phyloP scores from a whole-genome alignment of 2,329 filamentous ascomycete species.

The Cercospora zeina region DNA sequence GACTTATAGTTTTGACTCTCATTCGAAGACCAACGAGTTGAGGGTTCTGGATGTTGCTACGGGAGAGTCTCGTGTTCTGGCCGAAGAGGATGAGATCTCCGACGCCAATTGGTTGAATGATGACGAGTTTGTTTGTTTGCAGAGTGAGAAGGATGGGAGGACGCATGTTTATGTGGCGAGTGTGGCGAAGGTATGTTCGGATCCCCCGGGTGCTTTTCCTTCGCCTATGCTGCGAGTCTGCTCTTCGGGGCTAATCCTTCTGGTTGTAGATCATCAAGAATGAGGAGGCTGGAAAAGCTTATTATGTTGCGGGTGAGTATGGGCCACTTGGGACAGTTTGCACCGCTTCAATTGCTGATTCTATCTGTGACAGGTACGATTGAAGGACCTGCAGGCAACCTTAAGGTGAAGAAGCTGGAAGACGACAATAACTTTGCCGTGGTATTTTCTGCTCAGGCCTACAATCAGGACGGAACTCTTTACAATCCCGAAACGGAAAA shows the following conservation, averaged over 20 bases:
- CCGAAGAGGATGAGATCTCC: constrained; percentile 62
- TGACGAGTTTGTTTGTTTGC: constrained; percentile 59
- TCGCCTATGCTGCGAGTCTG: not conserved
- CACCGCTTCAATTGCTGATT: not conserved
- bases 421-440: constrained; percentile 45
- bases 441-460: constrained; percentile 61
- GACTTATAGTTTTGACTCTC: constrained; percentile 76
- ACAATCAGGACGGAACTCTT: constrained; percentile 63
- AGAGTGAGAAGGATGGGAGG: constrained; percentile 45
- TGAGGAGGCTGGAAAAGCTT: constrained; percentile 31
- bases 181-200: constrained; percentile 19
- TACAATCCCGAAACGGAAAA: constrained; percentile 53
- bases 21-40: constrained; percentile 68
- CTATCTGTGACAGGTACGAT: constrained; percentile 40
- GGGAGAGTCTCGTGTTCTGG: constrained; percentile 65
- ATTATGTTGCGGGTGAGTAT: constrained; percentile 40
- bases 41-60: constrained; percentile 68
- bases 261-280: constrained; percentile 10
- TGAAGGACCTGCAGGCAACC: constrained; percentile 50
- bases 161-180: constrained; percentile 38
- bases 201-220: not conserved
- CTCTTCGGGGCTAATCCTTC: not conserved
- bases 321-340: not conserved
- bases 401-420: constrained; percentile 49
- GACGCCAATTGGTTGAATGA: constrained; percentile 78